These are phyloP conservation scores for Keithomyces neogunnii DNA, from an alignment of 2,329 filamentous ascomycete species.

Conservation along the genomic window DNA sequence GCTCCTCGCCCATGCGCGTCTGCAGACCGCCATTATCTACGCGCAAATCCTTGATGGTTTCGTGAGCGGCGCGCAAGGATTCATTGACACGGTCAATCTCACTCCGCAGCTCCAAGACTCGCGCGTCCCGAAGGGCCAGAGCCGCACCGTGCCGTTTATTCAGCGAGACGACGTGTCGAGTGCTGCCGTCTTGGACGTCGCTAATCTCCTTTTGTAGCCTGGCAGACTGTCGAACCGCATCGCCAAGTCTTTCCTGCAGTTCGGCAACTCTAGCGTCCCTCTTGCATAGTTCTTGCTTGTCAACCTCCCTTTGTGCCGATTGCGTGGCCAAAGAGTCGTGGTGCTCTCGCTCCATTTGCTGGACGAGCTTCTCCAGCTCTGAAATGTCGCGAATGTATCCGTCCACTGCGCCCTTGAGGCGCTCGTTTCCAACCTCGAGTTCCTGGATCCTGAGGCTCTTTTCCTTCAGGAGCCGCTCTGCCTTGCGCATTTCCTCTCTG, in stretches of 20 bases:
- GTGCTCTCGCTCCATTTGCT: slow-evolving; percentile 34
- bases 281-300: slow-evolving; percentile 24
- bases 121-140: slow-evolving; percentile 42
- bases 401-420: slow-evolving; percentile 42
- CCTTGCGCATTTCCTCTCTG: slow-evolving; percentile 30
- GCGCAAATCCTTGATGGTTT: slow-evolving; percentile 34
- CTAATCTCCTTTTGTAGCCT: slow-evolving; percentile 30
- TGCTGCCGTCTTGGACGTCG: slow-evolving; percentile 25
- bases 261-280: slow-evolving; percentile 29
- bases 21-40: slow-evolving; percentile 36
- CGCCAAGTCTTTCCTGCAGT: slow-evolving; percentile 35
- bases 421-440: slow-evolving; percentile 39
- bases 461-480: slow-evolving; percentile 24
- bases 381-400: slow-evolving; percentile 45
- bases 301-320: slow-evolving; percentile 24
- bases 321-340: slow-evolving; percentile 21
- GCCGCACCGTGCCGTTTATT: slow-evolving; percentile 35
- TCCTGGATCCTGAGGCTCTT: slow-evolving; percentile 33
- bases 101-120: slow-evolving; percentile 36
- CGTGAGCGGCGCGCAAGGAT: slow-evolving; percentile 37
- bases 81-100: slow-evolving; percentile 41
- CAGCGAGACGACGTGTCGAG: slow-evolving; percentile 23
- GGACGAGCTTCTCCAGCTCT: slow-evolving; percentile 44
- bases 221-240: slow-evolving; percentile 29
- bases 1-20: slow-evolving; percentile 27